Evolutionary conservation across 1,139 yeast species (phyloP).

Genomic region (Hyphopichia fennica): DNA sequence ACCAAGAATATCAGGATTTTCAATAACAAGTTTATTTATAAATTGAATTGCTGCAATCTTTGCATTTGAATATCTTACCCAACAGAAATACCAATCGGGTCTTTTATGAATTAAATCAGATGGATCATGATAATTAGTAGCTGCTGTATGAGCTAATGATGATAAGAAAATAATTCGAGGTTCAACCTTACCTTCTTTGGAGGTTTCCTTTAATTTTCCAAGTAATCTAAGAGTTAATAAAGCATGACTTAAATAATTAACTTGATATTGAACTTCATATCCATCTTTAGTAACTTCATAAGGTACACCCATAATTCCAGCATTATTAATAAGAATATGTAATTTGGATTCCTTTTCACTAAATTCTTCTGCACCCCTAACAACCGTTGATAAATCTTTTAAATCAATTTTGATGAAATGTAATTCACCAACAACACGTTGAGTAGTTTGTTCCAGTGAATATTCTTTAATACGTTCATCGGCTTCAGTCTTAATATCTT

Average conservation of each 20-base stretch:
- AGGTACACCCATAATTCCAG: conserved; percentile 45
- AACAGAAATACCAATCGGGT: conserved; percentile 27
- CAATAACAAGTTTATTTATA: conserved; percentile 24
- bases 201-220: conserved; percentile 25
- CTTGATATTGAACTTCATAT: conserved; percentile 44
- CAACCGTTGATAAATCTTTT: conserved; percentile 30
- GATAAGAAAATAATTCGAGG: conserved; percentile 37
- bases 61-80: conserved; percentile 39
- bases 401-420: conserved; percentile 33
- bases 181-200: conserved; percentile 12
- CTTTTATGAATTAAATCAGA: conserved; percentile 19
- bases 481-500: conserved; percentile 57
- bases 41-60: conserved; percentile 36
- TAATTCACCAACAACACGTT: conserved; percentile 26
- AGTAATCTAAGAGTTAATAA: conserved; percentile 32
- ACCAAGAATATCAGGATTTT: conserved; percentile 33
- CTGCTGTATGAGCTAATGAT: conserved; percentile 34
- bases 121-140: conserved; percentile 24
- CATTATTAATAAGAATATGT: conserved; percentile 40
- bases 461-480: conserved; percentile 19
- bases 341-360: conserved; percentile 23
- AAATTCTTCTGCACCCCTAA: conserved; percentile 28
- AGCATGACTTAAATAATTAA: conserved; percentile 36
- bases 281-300: conserved; percentile 36
- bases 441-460: conserved; percentile 12